Conservation (phyloP, 148 eudicot species). For the Rhododendron ovatum region DNA sequence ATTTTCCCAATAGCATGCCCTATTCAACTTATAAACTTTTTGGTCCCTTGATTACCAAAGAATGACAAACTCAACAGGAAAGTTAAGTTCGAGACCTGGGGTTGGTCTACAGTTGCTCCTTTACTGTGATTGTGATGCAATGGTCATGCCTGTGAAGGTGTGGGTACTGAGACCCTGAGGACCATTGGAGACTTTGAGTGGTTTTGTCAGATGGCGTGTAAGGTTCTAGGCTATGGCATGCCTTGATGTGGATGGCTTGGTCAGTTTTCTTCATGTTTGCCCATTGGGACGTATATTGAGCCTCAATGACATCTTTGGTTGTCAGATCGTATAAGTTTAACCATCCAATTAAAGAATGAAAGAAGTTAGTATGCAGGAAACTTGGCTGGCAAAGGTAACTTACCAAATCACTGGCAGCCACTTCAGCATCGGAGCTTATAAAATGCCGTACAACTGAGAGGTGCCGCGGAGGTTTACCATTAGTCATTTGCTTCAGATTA, state of each 20-base stretch:
- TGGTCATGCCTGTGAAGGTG: background rate
- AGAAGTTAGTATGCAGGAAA: background rate
- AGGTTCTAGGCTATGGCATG: background rate
- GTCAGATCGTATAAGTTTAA: background rate
- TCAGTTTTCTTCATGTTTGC: background rate
- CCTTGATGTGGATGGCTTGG: background rate
- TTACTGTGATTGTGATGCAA: background rate
- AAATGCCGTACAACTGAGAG: slow-evolving; percentile 57
- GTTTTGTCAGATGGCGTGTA: background rate
- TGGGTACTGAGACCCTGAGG: background rate
- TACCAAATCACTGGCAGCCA: slow-evolving; percentile 43
- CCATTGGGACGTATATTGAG: background rate
- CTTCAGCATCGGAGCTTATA: slow-evolving; percentile 36
- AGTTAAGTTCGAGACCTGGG: background rate
- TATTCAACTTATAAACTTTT: background rate
- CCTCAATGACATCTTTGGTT: background rate
- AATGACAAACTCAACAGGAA: background rate
- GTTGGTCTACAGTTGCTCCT: background rate
- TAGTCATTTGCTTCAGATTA: slow-evolving; percentile 36
- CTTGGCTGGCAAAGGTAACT: background rate
- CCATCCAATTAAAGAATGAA: background rate
- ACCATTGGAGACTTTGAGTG: background rate
- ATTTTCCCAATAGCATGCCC: background rate
- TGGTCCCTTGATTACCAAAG: background rate
- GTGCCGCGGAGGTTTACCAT: slow-evolving; percentile 70